Evolutionary conservation across 148 eudicot species (phyloP).

Genomic region (Pouteria glomerata): DNA sequence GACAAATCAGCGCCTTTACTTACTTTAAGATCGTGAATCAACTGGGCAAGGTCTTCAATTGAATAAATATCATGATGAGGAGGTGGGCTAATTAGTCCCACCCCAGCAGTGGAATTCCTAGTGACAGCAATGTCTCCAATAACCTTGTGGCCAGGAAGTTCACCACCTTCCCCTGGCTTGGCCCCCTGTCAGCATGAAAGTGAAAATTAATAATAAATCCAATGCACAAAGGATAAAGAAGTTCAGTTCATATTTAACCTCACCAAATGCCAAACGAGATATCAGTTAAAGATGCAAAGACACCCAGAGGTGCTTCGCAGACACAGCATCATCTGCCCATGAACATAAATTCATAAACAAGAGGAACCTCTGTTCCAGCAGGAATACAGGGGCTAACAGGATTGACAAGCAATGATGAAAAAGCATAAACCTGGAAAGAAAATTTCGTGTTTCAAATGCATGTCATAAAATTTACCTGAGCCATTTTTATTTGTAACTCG

Average conservation of each 20-base stretch:
- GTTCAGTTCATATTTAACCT: slow-evolving; percentile 37
- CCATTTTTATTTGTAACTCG: slow-evolving; percentile 98
- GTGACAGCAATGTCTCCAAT: slow-evolving; percentile 96
- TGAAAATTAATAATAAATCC: neutral
- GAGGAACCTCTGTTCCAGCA: no score
- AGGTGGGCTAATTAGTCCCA: slow-evolving; percentile 98
- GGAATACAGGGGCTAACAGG: slow-evolving; percentile 31
- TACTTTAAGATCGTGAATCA: slow-evolving; percentile 97
- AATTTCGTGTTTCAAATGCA: no score
- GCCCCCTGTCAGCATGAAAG: slow-evolving; percentile 59
- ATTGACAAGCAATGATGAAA: slow-evolving; percentile 12
- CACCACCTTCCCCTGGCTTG: slow-evolving; percentile 99
- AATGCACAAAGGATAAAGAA: neutral
- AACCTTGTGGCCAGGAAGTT: slow-evolving; percentile 98
- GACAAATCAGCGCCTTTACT: neutral
- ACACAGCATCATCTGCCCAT: slow-evolving; percentile 72
- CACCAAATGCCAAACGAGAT: slow-evolving; percentile 70
- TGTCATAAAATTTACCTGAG: slow-evolving; percentile 61
- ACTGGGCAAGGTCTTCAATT: slow-evolving; percentile 96
- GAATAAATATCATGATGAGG: slow-evolving; percentile 99
- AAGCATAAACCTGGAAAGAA: neutral
- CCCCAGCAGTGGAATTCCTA: slow-evolving; percentile 96
- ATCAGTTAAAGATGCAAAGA: slow-evolving; percentile 68
- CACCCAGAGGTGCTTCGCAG: slow-evolving; percentile 54
- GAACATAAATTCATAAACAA: slow-evolving; percentile 69